These are phyloP conservation scores for Calocybe indica DNA, from an alignment of 768 basidiomycete genomes.

Conservation along the genomic window DNA sequence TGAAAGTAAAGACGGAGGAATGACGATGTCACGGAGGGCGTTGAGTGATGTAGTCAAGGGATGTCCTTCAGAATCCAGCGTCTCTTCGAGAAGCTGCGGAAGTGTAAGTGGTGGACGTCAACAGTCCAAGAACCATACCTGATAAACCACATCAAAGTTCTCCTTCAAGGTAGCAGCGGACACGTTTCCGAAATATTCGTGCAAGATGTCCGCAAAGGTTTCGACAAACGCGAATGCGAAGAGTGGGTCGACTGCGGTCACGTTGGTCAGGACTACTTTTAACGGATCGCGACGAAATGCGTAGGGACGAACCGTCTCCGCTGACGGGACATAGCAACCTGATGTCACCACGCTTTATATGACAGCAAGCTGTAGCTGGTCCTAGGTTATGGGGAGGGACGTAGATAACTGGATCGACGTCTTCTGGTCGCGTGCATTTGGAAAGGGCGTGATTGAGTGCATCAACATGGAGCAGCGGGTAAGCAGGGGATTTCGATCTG, in stretches of 20 bases:
- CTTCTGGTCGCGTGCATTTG: constrained; percentile 43
- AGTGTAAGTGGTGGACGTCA: constrained; percentile 2
- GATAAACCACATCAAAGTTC: constrained; percentile 94
- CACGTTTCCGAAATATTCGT: constrained; percentile 85
- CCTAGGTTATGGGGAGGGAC: constrained; percentile 44
- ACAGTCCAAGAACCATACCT: constrained; percentile 41
- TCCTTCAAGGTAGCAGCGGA: constrained; percentile 78
- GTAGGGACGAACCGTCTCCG: constrained; percentile 61
- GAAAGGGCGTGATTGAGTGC: constrained; percentile 70
- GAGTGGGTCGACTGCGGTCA: constrained; percentile 70
- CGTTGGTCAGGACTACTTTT: constrained; percentile 2
- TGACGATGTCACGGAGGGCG: constrained; percentile 87
- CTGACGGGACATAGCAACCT: constrained; percentile 76
- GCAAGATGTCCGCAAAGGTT: constrained; percentile 76
- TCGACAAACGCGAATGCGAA: constrained; percentile 87
- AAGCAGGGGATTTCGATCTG: constrained; percentile 67
- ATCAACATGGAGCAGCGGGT: constrained; percentile 83
- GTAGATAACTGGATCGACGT: constrained; percentile 73
- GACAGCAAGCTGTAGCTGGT: constrained; percentile 74
- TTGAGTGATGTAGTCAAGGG: constrained; percentile 89
- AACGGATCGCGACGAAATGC: no score
- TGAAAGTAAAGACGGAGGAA: constrained; percentile 82
- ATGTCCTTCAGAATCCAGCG: constrained; percentile 88
- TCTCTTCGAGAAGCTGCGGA: constrained; percentile 83
- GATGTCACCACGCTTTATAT: constrained; percentile 72